Base-by-base conservation (phyloP, 768 basidiomycete genomes). In the Stropharia rugosoannulata region DNA sequence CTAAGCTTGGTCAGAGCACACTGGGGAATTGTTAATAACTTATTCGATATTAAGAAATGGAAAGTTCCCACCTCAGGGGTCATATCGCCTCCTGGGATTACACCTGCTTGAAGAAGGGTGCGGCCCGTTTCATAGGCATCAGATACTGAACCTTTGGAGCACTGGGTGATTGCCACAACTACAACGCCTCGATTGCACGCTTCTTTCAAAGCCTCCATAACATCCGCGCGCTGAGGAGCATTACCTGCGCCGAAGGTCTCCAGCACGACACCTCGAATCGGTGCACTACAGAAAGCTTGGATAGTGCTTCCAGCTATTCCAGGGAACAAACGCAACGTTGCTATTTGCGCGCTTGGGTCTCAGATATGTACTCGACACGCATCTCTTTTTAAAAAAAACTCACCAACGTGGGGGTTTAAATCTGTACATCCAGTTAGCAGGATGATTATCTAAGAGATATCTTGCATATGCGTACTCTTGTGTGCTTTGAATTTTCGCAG, bases 231-330 rank as follows among this genome's bases (percentile, higher is more conserved):
- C 62, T 93, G 87, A 0, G 95, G 94, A 9, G 93, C 92, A 70
- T 98, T 98, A 0, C 95, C 95, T 1, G 93, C 86, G 6, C 95
- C 95, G 68, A 92, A 98, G 2, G 90, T 93, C 67, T 96, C 92
- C 1, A 98, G 76, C 9, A 98, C 87, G 2, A 95, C 87, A 3
- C 94, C 95, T 29, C 80, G 81, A 7, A 86, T 83, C 4, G 89
- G 87, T 10, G 88, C 84, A 46, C 75, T 78, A 13, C 93, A 80
- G 66, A 95, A 95, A 3, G 89, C 86, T 15, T 77, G 84, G 45
- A 95, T 74, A 3, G 90, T 91, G 9, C 81, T 75, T 0, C 82
- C 79, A 12, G 88, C 85, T 58, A 96, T 93, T 16, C 94, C 94
- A 4, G 93, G 93, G 62, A 95, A 96, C 2, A 96, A 75, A 19